A percentile compares a stretch with the other conserved stretches of the same genome.
phyloP scores from a whole-genome alignment of 495 filamentous ascomycete genomes.

The Hamigera avellanea region DNA sequence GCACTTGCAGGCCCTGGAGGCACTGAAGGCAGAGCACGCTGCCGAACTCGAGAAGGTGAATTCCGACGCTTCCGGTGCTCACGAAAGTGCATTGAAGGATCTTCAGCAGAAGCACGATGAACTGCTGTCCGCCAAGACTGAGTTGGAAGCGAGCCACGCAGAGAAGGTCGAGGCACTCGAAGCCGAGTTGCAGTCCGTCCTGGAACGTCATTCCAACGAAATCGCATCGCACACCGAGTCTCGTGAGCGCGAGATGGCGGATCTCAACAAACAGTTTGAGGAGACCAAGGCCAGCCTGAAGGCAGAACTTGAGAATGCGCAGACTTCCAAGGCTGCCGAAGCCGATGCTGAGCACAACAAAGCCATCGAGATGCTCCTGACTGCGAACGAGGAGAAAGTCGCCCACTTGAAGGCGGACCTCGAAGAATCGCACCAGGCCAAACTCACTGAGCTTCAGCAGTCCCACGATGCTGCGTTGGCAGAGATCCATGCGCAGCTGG shows the following conservation, averaged over 20 bases:
- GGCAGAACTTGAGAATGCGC: slow-evolving; percentile 21
- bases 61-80: slow-evolving; percentile 18
- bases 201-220: slow-evolving; percentile 21
- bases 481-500: slow-evolving; percentile 21
- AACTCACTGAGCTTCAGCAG: slow-evolving; percentile 28
- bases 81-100: slow-evolving; percentile 20
- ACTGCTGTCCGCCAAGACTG: slow-evolving; percentile 18
- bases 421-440: slow-evolving; percentile 24
- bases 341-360: slow-evolving; percentile 31
- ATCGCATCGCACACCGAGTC: slow-evolving; percentile 20
- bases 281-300: slow-evolving; percentile 21
- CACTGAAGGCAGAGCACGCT: slow-evolving; percentile 3
- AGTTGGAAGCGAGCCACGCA: slow-evolving; percentile 23
- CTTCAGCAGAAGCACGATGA: slow-evolving; percentile 32
- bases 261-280: slow-evolving; percentile 24
- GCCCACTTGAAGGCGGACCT: slow-evolving; percentile 24
- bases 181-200: slow-evolving; percentile 21
- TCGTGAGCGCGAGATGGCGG: slow-evolving; percentile 21
- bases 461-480: slow-evolving; percentile 24
- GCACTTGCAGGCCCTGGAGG: slow-evolving; percentile 4
- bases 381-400: slow-evolving; percentile 29
- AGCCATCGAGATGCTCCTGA: slow-evolving; percentile 36
- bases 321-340: slow-evolving; percentile 22
- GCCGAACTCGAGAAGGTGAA: slow-evolving; percentile 9
- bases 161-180: slow-evolving; percentile 23